phyloP scores from a whole-genome alignment of 169 alveolate species.

The Plasmodium vivax region DNA sequence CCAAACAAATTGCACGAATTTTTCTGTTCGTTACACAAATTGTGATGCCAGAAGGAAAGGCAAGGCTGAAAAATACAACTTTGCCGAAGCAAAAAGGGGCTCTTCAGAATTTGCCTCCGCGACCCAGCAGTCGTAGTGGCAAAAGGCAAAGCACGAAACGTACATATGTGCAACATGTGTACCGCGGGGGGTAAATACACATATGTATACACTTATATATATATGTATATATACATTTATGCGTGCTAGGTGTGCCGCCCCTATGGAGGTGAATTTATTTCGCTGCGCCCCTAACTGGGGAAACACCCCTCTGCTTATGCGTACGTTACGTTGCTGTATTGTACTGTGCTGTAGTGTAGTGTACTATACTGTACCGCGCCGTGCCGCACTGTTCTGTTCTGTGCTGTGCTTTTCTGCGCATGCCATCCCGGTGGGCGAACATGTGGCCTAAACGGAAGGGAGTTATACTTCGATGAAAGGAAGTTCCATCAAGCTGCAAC shows the following conservation, averaged over 20 bases:
- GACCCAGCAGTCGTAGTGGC: constrained; percentile 12
- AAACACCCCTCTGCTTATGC: background rate
- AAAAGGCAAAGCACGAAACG: constrained; percentile 23
- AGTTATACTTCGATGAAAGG: background rate
- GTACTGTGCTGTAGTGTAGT: background rate
- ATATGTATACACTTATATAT: background rate
- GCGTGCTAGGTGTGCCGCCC: background rate
- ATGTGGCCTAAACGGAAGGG: background rate
- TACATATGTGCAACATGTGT: background rate
- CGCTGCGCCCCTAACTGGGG: background rate
- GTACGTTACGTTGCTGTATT: background rate
- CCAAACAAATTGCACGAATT: constrained; percentile 3
- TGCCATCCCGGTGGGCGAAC: background rate
- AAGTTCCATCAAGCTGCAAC: background rate
- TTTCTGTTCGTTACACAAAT: constrained; percentile 15
- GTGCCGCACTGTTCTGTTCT: background rate
- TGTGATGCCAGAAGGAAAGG: background rate
- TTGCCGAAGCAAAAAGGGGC: constrained; percentile 6
- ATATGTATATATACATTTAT: background rate
- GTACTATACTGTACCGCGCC: background rate
- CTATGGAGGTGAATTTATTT: background rate
- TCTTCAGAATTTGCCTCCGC: constrained; percentile 37
- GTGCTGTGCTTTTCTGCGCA: background rate
- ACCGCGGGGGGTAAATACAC: background rate
- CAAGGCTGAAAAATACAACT: constrained; percentile 1